Percentiles rank a stretch among this genome's conserved stretches.
These are phyloP conservation scores for Ustilago tritici DNA, from an alignment of 1,284 basidiomycete species.

Conservation along the genomic window DNA sequence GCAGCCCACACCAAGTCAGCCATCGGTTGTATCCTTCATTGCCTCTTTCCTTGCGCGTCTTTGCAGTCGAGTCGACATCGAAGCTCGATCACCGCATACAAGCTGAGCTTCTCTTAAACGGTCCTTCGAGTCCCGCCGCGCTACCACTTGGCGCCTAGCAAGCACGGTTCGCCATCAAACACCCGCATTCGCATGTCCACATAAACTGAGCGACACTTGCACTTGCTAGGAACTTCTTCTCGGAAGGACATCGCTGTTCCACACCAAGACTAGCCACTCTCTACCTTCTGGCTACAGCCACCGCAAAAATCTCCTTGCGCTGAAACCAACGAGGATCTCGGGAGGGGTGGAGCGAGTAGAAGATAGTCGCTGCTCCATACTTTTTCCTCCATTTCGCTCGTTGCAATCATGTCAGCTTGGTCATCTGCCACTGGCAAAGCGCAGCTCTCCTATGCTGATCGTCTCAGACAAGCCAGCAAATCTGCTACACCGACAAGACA, in stretches of 20 bases:
- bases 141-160: background rate
- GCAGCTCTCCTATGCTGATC: slow-evolving; percentile 57
- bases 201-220: background rate
- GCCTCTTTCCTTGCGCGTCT: background rate
- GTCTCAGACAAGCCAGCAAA: slow-evolving; percentile 49
- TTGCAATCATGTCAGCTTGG: slow-evolving; percentile 54
- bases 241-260: background rate
- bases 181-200: slow-evolving; percentile 1
- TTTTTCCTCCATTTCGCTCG: background rate
- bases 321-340: background rate
- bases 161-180: background rate
- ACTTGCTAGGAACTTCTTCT: background rate
- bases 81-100: background rate
- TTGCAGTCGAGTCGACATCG: slow-evolving; percentile 1
- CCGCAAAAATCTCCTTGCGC: slow-evolving; percentile 3
- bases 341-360: slow-evolving; percentile 22
- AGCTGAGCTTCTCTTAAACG: background rate
- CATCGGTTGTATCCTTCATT: background rate
- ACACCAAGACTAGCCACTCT: background rate
- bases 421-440: slow-evolving; percentile 55
- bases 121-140: background rate
- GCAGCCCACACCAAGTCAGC: background rate
- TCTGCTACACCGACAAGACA: slow-evolving; percentile 19
- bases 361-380: slow-evolving; percentile 18
- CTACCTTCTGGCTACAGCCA: background rate